Evolutionary conservation across 2,329 filamentous ascomycete species (phyloP).

Genomic region (Penicillium sp.): DNA sequence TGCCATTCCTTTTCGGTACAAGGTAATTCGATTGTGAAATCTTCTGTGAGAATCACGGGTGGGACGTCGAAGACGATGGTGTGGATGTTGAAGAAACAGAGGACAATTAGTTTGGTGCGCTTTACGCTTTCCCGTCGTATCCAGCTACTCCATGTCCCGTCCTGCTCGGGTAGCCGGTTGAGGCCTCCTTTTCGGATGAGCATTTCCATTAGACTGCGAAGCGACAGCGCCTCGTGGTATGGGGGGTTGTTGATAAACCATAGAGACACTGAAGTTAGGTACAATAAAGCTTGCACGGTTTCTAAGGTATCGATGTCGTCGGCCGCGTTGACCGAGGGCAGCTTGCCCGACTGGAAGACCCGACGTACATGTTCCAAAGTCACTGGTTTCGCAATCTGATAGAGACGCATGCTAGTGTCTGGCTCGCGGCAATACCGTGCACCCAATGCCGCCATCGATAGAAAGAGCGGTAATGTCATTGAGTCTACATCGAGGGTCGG

Average conservation of each 20-base stretch:
- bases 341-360: slow-evolving; percentile 25
- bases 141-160: slow-evolving; percentile 36
- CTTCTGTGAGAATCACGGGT: slow-evolving; percentile 32
- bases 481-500: slow-evolving; percentile 30
- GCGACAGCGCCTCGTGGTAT: slow-evolving; percentile 29
- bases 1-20: slow-evolving; percentile 36
- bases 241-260: slow-evolving; percentile 35
- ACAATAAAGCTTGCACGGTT: slow-evolving; percentile 28
- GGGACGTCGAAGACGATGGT: slow-evolving; percentile 38
- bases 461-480: slow-evolving; percentile 25
- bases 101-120: slow-evolving; percentile 33
- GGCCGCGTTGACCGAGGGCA: slow-evolving; percentile 11
- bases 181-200: slow-evolving; percentile 29
- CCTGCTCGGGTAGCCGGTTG: slow-evolving; percentile 28
- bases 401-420: slow-evolving; percentile 33
- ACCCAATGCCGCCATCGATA: slow-evolving; percentile 34
- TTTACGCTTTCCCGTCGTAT: slow-evolving; percentile 31
- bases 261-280: slow-evolving; percentile 30
- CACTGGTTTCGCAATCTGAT: slow-evolving; percentile 32
- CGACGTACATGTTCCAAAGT: slow-evolving; percentile 33
- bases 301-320: slow-evolving; percentile 29
- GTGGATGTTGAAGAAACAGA: slow-evolving; percentile 37
- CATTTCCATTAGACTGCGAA: slow-evolving; percentile 32
- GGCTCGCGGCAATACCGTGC: slow-evolving; percentile 35
- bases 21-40: slow-evolving; percentile 31